Evolutionary conservation across 208 protist genomes (phyloP), one percentile per base, ranked within the genome.

Genomic region (Trypanosoma lewisi): DNA sequence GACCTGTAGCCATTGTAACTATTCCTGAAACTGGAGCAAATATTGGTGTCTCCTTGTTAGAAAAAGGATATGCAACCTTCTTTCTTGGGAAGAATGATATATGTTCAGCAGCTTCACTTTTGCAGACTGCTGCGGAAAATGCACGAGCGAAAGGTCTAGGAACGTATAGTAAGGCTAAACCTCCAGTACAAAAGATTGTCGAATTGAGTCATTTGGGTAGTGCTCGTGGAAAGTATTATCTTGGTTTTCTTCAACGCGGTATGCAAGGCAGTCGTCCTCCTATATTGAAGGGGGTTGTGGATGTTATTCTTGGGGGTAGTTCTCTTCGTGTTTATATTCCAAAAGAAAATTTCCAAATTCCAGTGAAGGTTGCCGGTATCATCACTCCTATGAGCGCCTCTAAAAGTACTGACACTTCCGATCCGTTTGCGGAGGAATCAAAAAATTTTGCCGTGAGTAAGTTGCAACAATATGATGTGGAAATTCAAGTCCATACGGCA

Each of bases 321-420:
- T 92, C 83, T 33, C 70, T 96, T 58, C 85, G 87, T 11, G 84
- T 96, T 34, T 94, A 89, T 78, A 82, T 96, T 59, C 83, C 85
- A 27, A 87, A 89, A 57, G 86, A 94, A 67, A 78, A 91, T 72
- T 92, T 93, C 67, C 87, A 94, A 61, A 90, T 96, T 44, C 83
- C 85, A 0, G 70, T 94, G 16, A 92, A 93, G 61, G 67, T 96
- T 14, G 82, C 87, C 5, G 91, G 91, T 37, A 75, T 94, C 44
- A 89, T 92, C 33, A 82, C 87, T 27, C 91, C 87, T 16, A 77
- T 78, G 39, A 70, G 69, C 31, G 77, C 82, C 49, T 69, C 88
- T 36, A 62, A 54, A 45, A 39, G 59, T 2, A 65, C 58, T 14
- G 70, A 75, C 41, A 75, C 60, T 34, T 62, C 75, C 16, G 87